These are phyloP conservation scores for Tetrapyrgos nigripes DNA, from an alignment of 1,284 basidiomycete species.

Conservation along the genomic window DNA sequence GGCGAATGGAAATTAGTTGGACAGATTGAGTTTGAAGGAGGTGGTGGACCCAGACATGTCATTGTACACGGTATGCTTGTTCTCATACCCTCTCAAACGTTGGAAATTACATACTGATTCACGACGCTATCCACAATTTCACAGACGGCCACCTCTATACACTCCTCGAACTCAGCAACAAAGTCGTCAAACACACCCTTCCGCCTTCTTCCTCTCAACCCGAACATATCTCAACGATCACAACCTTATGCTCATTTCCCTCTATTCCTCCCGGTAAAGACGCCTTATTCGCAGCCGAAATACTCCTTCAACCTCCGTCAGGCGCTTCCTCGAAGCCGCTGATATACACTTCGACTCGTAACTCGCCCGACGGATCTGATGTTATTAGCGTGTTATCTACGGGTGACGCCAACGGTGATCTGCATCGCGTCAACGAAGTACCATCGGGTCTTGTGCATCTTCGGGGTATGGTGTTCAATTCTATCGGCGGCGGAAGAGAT, in stretches of 20 bases:
- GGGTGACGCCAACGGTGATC: conserved; percentile 43
- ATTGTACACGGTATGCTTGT: conserved; percentile 58
- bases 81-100: not conserved
- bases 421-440: conserved; percentile 54
- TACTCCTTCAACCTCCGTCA: conserved; percentile 57
- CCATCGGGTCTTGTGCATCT: conserved; percentile 58
- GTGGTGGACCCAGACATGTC: conserved; percentile 74
- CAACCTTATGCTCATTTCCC: conserved; percentile 51
- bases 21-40: conserved; percentile 52
- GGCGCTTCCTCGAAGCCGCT: conserved; percentile 50
- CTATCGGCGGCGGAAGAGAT: too few species aligned
- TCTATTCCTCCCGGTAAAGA: conserved; percentile 44
- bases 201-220: conserved; percentile 35
- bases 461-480: conserved; percentile 57
- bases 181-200: conserved; percentile 55
- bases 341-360: conserved; percentile 69
- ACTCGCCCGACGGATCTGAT: conserved; percentile 65
- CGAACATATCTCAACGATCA: conserved; percentile 47
- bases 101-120: not conserved
- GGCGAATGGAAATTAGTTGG: conserved; percentile 55
- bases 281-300: conserved; percentile 62
- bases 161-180: conserved; percentile 66
- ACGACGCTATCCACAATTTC: not conserved
- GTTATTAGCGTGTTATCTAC: too few species aligned
- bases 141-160: conserved; percentile 67